These are phyloP conservation scores for Sphaceloma murrayae DNA, from an alignment of 2,329 filamentous ascomycete species.

Conservation along the genomic window DNA sequence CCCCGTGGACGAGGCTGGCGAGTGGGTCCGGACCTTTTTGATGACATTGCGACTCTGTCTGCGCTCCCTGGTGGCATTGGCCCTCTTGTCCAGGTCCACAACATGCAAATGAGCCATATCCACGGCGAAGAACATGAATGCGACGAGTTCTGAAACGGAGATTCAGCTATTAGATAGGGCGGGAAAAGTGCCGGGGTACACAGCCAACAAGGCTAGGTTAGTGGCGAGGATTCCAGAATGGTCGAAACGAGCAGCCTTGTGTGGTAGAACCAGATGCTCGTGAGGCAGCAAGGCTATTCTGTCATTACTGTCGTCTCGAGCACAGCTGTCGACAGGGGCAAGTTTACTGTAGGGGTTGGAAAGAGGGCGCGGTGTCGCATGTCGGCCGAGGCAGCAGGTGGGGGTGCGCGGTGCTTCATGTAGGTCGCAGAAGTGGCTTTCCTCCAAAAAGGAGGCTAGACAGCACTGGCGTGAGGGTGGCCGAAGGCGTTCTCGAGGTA, in stretches of 20 bases:
- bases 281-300: slow-evolving; percentile 11
- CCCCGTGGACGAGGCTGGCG: slow-evolving; percentile 13
- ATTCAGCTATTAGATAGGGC: slow-evolving; percentile 5
- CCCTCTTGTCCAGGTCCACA: slow-evolving; percentile 6
- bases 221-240: slow-evolving; percentile 10
- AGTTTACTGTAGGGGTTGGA: no score
- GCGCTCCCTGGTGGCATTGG: not conserved
- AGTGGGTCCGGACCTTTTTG: slow-evolving; percentile 15
- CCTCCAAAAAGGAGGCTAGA: not conserved
- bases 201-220: slow-evolving; percentile 15
- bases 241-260: not conserved
- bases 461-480: not conserved
- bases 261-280: not conserved
- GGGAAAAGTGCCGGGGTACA: slow-evolving; percentile 2
- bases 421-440: slow-evolving; percentile 12
- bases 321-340: no score
- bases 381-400: slow-evolving; percentile 3
- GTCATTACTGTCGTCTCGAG: not conserved
- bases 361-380: no score
- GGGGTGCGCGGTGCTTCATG: slow-evolving; percentile 10
- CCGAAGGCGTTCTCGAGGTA: not conserved
- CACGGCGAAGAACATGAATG: slow-evolving; percentile 11
- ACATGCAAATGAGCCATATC: slow-evolving; percentile 11
- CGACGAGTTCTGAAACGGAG: slow-evolving; percentile 1
- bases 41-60: slow-evolving; percentile 12